Percentiles rank a stretch among this genome's conserved stretches.
These are phyloP conservation scores for Rheum nobile DNA, from an alignment of 148 eudicot genomes.

Conservation along the genomic window DNA sequence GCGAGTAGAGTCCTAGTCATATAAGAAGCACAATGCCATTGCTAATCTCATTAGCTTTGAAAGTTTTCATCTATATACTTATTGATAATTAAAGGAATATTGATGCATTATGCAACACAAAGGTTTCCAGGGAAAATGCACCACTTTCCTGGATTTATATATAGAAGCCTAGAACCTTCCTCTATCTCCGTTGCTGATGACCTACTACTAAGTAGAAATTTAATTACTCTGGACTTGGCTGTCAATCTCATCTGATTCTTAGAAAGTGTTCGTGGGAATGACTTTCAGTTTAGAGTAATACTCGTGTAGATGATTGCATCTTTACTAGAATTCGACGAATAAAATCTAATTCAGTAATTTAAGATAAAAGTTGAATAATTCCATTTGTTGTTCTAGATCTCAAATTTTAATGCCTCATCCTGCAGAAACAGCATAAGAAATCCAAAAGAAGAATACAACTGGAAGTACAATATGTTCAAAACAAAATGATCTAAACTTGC, in stretches of 20 bases:
- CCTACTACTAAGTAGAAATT: background rate
- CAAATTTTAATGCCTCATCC: background rate
- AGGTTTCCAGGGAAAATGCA: background rate
- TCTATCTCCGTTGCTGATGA: background rate
- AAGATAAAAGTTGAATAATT: background rate
- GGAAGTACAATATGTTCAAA: background rate
- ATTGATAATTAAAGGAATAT: background rate
- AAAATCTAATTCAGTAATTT: background rate
- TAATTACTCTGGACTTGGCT: background rate
- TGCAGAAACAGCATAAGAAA: background rate
- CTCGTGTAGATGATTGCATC: background rate
- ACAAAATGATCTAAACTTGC: background rate
- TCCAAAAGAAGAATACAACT: background rate
- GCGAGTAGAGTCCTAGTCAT: background rate
- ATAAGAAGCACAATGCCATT: background rate
- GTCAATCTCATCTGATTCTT: background rate
- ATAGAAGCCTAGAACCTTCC: background rate
- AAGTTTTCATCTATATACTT: background rate
- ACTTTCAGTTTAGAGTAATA: background rate
- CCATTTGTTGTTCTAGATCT: background rate
- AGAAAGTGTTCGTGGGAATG: background rate
- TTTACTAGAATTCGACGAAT: background rate
- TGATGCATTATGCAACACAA: background rate
- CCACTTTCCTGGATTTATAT: background rate
- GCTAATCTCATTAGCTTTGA: background rate